phyloP scores from a whole-genome alignment of 2,329 filamentous ascomycete genomes.

The Arthrobotrys entomopaga region DNA sequence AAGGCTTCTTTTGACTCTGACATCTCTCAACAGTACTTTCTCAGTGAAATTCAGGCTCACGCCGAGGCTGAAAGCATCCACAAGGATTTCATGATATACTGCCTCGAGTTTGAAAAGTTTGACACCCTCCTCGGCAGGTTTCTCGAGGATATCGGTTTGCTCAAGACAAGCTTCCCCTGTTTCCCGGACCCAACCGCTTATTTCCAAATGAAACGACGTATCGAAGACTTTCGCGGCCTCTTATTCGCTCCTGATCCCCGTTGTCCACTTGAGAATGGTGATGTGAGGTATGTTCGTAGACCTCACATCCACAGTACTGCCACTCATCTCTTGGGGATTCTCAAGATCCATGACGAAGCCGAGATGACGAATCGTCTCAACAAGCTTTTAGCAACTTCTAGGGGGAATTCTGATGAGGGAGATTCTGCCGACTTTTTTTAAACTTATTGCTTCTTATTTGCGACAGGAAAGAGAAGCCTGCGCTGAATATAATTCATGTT shows the following conservation, averaged over 20 bases:
- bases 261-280: background rate
- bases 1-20: slow-evolving; percentile 29
- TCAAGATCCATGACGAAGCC: slow-evolving; percentile 14
- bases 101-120: background rate
- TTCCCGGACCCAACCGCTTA: slow-evolving; percentile 1
- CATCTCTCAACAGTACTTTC: slow-evolving; percentile 17
- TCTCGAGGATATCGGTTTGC: background rate
- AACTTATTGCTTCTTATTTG: too few species aligned
- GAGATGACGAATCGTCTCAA: background rate
- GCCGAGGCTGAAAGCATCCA: slow-evolving; percentile 17
- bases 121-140: slow-evolving; percentile 12
- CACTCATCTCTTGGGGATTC: slow-evolving; percentile 2
- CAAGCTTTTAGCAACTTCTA: background rate
- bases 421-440: too few species aligned
- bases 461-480: background rate
- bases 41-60: slow-evolving; percentile 24
- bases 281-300: background rate
- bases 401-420: background rate
- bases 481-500: background rate
- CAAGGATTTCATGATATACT: slow-evolving; percentile 19
- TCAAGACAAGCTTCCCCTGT: slow-evolving; percentile 15
- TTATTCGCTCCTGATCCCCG: slow-evolving; percentile 8
- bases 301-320: background rate
- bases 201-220: slow-evolving; percentile 15
- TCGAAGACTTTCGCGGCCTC: slow-evolving; percentile 25